These are phyloP conservation scores for Entomortierella chlamydospora DNA, from an alignment of 192 early-diverging fungal species.

Conservation along the genomic window DNA sequence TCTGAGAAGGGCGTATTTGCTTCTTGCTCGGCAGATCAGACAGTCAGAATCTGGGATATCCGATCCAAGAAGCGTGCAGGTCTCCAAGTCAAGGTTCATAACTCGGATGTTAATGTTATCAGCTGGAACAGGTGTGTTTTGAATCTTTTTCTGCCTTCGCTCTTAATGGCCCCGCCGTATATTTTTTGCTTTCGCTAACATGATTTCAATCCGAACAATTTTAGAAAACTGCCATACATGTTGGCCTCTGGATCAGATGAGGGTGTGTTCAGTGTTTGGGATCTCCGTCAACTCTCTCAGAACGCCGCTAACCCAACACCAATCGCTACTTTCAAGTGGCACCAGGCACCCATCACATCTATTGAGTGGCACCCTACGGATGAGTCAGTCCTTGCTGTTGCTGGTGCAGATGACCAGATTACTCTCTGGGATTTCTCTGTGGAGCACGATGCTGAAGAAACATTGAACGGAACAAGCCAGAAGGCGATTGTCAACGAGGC, in stretches of 20 bases:
- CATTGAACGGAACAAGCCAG: constrained; percentile 61
- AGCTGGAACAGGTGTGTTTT: constrained; percentile 85
- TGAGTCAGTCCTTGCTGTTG: constrained; percentile 88
- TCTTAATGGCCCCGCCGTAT: no score
- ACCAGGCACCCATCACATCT: constrained; percentile 89
- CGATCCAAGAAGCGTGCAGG: constrained; percentile 80
- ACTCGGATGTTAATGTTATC: constrained; percentile 96
- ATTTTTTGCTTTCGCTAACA: neutral
- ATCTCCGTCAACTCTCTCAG: constrained; percentile 76
- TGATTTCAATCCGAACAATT: neutral
- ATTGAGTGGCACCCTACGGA: constrained; percentile 98
- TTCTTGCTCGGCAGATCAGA: constrained; percentile 89
- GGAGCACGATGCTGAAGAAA: constrained; percentile 94
- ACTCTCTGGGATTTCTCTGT: constrained; percentile 99
- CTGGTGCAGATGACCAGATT: constrained; percentile 95
- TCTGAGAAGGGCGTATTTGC: constrained; percentile 92
- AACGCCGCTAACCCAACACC: constrained; percentile 68
- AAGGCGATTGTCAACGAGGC: constrained; percentile 66
- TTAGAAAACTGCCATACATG: constrained; percentile 80
- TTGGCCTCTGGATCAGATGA: constrained; percentile 94
- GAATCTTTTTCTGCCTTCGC: neutral
- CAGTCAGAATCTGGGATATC: constrained; percentile 95
- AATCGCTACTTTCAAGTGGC: constrained; percentile 96
- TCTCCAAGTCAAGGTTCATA: constrained; percentile 85
- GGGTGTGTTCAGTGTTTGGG: constrained; percentile 96